phyloP scores from a whole-genome alignment of 2,329 filamentous ascomycete genomes.

The Grosmannia clavigera region DNA sequence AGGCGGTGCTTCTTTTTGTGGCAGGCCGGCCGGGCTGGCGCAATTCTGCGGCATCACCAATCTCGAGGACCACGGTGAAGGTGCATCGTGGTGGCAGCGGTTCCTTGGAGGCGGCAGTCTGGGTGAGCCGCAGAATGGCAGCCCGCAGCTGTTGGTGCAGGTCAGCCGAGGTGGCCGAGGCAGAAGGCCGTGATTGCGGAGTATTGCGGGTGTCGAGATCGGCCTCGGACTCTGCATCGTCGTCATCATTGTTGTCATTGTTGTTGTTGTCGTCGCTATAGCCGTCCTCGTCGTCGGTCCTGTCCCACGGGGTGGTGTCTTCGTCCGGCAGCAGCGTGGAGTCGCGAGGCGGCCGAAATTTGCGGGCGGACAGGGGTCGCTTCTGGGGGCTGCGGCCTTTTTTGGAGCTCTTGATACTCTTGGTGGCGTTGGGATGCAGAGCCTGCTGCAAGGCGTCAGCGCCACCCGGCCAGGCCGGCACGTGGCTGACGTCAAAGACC shows the following conservation, averaged over 20 bases:
- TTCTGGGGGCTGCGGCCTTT: not conserved
- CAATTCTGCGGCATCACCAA: slow-evolving; percentile 14
- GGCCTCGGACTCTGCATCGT: slow-evolving; percentile 6
- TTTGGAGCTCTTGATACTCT: too few species aligned
- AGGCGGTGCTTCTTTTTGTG: not conserved
- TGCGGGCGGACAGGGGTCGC: too few species aligned
- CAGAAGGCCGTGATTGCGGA: too few species aligned
- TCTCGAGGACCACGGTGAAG: slow-evolving; percentile 61
- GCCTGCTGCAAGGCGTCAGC: slow-evolving; percentile 17
- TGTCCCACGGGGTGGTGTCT: not conserved
- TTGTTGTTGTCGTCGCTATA: slow-evolving; percentile 11
- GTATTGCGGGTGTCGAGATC: not conserved
- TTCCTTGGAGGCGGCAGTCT: slow-evolving; percentile 43
- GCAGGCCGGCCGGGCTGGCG: not conserved
- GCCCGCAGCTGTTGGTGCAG: slow-evolving; percentile 63
- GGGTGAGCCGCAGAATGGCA: slow-evolving; percentile 49
- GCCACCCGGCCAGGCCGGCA: slow-evolving; percentile 33
- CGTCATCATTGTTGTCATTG: slow-evolving; percentile 13
- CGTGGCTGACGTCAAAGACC: slow-evolving; percentile 43
- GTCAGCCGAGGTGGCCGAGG: slow-evolving; percentile 29
- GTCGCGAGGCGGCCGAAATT: too few species aligned
- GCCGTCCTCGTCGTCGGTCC: not conserved
- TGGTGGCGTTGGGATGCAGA: not conserved
- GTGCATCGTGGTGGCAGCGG: slow-evolving; percentile 53
- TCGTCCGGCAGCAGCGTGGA: not conserved